A percentile compares a stretch with the other conserved stretches of the same genome.
Evolutionary conservation across 2,329 filamentous ascomycete genomes (phyloP).

Genomic region (Calonectria leucothoes): DNA sequence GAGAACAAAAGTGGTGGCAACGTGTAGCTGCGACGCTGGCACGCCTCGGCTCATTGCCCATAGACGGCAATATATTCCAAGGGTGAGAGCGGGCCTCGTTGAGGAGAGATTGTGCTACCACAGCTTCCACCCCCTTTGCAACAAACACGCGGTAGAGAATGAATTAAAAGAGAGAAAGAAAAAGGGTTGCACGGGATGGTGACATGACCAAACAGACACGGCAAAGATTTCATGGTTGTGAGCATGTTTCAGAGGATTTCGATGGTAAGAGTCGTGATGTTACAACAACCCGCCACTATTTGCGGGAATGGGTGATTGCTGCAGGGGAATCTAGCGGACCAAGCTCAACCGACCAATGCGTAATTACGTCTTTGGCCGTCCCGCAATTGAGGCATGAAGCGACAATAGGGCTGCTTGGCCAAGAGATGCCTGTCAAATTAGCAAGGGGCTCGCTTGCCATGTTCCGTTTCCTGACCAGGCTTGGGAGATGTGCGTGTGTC

Average conservation of each 20-base stretch:
- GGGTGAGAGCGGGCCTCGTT: conserved; percentile 12
- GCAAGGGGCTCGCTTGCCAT: background rate
- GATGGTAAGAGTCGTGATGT: background rate
- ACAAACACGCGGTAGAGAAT: background rate
- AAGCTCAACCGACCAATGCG: background rate
- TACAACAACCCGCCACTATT: background rate
- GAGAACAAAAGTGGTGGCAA: conserved; percentile 27
- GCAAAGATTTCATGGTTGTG: background rate
- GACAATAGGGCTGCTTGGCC: background rate
- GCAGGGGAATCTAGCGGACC: background rate
- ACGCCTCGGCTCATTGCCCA: conserved; percentile 38
- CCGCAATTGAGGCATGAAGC: background rate
- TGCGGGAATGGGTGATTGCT: background rate
- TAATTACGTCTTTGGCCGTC: background rate
- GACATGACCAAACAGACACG: background rate
- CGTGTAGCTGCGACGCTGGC: conserved; percentile 27
- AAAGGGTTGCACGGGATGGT: background rate
- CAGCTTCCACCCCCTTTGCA: background rate
- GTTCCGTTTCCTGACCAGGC: background rate
- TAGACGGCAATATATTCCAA: conserved; percentile 31
- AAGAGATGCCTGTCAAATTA: background rate
- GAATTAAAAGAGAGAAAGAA: background rate
- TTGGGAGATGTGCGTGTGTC: background rate
- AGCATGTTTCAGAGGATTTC: background rate
- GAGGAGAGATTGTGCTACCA: background rate